These are phyloP conservation scores for Talaromyces funiculosus DNA, from an alignment of 2,329 filamentous ascomycete genomes.

Conservation along the genomic window DNA sequence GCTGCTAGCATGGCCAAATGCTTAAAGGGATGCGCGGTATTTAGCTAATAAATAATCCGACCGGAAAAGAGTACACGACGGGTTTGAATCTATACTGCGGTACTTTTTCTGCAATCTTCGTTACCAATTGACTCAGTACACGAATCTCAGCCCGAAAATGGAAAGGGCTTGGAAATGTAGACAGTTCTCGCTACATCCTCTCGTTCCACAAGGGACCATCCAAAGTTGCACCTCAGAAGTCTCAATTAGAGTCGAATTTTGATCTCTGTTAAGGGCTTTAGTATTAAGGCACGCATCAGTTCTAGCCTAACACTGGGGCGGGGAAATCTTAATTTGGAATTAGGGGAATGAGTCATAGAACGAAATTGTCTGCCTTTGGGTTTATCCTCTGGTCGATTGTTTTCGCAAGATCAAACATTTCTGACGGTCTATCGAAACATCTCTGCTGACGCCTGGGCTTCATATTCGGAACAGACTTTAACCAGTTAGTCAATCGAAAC, in stretches of 20 bases:
- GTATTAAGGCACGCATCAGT: not conserved
- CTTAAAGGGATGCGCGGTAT: constrained; percentile 37
- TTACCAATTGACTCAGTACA: constrained; percentile 44
- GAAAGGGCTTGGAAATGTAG: constrained; percentile 49
- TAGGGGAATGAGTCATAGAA: not conserved
- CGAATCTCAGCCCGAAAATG: constrained; percentile 47
- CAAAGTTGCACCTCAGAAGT: no score
- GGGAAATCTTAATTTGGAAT: not conserved
- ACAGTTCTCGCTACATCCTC: constrained; percentile 49
- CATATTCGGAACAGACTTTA: not conserved
- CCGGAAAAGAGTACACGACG: constrained; percentile 39
- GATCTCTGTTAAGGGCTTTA: not conserved
- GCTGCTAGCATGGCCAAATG: constrained; percentile 18
- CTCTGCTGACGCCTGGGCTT: not conserved
- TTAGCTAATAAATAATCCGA: constrained; percentile 41
- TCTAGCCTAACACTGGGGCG: not conserved
- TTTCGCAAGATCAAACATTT: not conserved
- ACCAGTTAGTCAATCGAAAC: not conserved
- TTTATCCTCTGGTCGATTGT: not conserved
- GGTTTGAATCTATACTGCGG: constrained; percentile 35
- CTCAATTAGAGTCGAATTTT: no score
- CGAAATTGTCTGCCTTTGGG: not conserved
- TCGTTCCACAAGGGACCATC: no score
- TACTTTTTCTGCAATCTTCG: constrained; percentile 27
- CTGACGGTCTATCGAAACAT: not conserved